These are phyloP conservation scores for Neostapfia colusana DNA, from an alignment of 176 grass and related monocot species.

Conservation along the genomic window DNA sequence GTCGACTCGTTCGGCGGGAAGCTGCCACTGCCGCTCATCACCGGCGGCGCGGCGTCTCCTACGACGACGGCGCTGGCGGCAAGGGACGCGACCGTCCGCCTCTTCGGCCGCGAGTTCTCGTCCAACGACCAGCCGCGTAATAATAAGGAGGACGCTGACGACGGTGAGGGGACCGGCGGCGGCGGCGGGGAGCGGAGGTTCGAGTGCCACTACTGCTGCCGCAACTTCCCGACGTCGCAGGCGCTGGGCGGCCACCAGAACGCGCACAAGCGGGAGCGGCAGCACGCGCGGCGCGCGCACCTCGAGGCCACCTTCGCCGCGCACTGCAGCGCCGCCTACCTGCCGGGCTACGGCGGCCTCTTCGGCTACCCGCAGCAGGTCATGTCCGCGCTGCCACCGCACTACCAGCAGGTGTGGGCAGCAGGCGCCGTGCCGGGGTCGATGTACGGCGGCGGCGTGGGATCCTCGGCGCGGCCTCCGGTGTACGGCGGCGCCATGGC, in stretches of 20 bases:
- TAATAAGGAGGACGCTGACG: background rate
- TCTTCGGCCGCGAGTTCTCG: conserved; percentile 85
- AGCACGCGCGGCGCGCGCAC: conserved; percentile 84
- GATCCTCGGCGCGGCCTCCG: conserved; percentile 7
- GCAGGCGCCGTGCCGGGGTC: conserved; percentile 24
- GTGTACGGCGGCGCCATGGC: conserved; percentile 44
- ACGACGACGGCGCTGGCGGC: too few species aligned
- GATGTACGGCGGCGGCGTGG: conserved; percentile 33
- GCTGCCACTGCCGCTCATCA: conserved; percentile 51
- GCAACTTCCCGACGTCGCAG: conserved; percentile 96
- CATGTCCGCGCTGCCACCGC: too few species aligned
- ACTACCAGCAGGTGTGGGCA: conserved; percentile 49
- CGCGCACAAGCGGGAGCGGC: conserved; percentile 98
- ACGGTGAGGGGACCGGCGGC: too few species aligned
- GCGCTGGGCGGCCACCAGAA: conserved; percentile 96
- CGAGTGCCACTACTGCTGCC: conserved; percentile 98
- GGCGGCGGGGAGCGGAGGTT: conserved; percentile 45
- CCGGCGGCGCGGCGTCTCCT: background rate
- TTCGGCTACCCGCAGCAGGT: conserved; percentile 49
- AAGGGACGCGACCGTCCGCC: conserved; percentile 54
- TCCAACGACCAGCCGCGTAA: conserved; percentile 33
- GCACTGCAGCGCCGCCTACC: conserved; percentile 31
- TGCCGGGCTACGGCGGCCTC: conserved; percentile 35
- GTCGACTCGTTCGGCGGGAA: background rate
- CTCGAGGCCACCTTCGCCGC: conserved; percentile 67